Evolutionary conservation across 2,329 filamentous ascomycete genomes (phyloP).

Genomic region (Fusarium duplospermum): DNA sequence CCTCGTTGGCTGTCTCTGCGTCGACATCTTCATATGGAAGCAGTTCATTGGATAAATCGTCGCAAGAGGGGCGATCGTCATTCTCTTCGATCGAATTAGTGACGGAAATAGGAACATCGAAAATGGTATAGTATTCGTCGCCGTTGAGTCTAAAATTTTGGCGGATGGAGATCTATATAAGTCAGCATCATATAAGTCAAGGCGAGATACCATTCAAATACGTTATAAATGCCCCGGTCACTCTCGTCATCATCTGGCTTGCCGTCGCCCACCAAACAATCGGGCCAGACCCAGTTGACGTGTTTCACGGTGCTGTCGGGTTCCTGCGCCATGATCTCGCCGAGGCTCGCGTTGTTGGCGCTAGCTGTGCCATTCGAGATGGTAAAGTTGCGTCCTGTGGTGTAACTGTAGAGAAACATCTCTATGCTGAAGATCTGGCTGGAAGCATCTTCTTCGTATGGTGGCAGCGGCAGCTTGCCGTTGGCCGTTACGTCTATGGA

Average conservation of each 20-base stretch:
- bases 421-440: constrained; percentile 73
- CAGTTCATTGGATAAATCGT: constrained; percentile 63
- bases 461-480: constrained; percentile 70
- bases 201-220: constrained; percentile 49
- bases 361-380: constrained; percentile 71
- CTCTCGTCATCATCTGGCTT: constrained; percentile 57
- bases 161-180: constrained; percentile 72
- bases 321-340: constrained; percentile 72
- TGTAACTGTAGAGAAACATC: constrained; percentile 74
- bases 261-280: constrained; percentile 73
- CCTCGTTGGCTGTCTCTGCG: constrained; percentile 53
- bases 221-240: constrained; percentile 71
- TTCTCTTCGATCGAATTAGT: constrained; percentile 70
- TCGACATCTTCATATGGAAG: constrained; percentile 60
- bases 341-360: constrained; percentile 59
- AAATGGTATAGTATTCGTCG: constrained; percentile 74
- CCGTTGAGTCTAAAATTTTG: constrained; percentile 76
- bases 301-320: constrained; percentile 78
- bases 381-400: constrained; percentile 74
- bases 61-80: constrained; percentile 60
- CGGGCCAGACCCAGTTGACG: constrained; percentile 78
- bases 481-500: constrained; percentile 75
- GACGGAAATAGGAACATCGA: constrained; percentile 75
- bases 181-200: not conserved
- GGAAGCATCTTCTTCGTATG: constrained; percentile 63